These are phyloP conservation scores for Fusarium foetens DNA, from an alignment of 2,329 filamentous ascomycete species.

Conservation along the genomic window DNA sequence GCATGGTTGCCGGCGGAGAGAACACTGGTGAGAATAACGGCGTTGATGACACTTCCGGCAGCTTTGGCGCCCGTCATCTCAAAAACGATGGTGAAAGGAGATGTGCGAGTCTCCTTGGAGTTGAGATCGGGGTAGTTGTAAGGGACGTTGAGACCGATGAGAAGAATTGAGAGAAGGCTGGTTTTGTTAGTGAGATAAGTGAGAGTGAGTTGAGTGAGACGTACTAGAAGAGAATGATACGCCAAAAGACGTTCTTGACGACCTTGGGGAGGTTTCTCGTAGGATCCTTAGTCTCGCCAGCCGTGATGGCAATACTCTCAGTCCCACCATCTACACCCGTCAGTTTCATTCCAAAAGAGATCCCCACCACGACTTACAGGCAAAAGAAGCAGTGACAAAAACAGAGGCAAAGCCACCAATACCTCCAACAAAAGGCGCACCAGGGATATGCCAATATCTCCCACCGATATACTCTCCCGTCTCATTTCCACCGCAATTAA, in stretches of 20 bases:
- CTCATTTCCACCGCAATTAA: constrained; percentile 63
- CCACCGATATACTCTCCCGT: constrained; percentile 66
- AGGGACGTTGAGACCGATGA: constrained; percentile 67
- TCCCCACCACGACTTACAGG: constrained; percentile 54
- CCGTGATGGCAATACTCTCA: constrained; percentile 73
- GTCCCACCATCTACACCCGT: constrained; percentile 57
- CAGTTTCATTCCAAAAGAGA: background rate
- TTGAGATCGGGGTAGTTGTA: constrained; percentile 57
- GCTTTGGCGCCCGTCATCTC: constrained; percentile 63
- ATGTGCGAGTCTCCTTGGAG: constrained; percentile 49
- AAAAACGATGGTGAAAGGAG: constrained; percentile 68
- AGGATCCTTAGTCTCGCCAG: constrained; percentile 72
- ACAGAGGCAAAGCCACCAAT: constrained; percentile 72
- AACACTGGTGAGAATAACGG: constrained; percentile 59
- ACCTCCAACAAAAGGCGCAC: constrained; percentile 71
- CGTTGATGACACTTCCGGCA: constrained; percentile 67
- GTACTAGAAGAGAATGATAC: constrained; percentile 64
- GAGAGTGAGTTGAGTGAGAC: background rate
- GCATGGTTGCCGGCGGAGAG: constrained; percentile 53
- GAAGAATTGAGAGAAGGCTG: constrained; percentile 52
- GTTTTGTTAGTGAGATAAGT: background rate
- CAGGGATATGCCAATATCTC: constrained; percentile 66
- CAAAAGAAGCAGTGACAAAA: constrained; percentile 66
- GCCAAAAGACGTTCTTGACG: constrained; percentile 73
- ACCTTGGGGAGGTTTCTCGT: constrained; percentile 69